Conservation (phyloP, 2,329 filamentous ascomycete species). For the Diaporthe citrichinensis region DNA sequence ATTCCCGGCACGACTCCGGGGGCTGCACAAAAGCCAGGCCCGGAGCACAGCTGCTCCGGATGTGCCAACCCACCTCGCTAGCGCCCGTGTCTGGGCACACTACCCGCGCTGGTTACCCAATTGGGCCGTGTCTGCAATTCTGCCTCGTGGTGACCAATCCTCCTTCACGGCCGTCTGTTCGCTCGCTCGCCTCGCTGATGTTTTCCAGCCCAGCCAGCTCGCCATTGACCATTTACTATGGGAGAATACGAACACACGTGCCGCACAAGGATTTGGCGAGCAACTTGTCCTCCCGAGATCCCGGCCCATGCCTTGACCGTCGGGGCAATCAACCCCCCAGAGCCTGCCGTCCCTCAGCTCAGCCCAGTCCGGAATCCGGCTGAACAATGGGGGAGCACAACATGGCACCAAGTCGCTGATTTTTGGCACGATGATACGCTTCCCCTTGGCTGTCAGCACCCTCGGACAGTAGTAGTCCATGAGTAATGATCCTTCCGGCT, state of each 20-base stretch:
- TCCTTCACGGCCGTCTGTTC: neutral
- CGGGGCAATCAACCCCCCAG: neutral
- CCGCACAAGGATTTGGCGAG: neutral
- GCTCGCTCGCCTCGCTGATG: neutral
- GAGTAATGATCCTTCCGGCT: slow-evolving; percentile 17
- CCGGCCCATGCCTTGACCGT: neutral
- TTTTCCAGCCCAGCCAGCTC: neutral
- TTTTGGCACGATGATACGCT: slow-evolving; percentile 11
- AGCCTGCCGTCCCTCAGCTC: too few species aligned
- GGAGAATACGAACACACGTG: neutral
- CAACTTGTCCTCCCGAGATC: neutral
- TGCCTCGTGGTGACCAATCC: neutral
- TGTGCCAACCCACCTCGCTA: slow-evolving; percentile 11
- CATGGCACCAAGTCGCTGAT: neutral
- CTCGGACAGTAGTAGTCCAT: neutral
- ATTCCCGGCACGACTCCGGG: slow-evolving; percentile 19
- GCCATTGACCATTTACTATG: too few species aligned
- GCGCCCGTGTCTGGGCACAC: neutral
- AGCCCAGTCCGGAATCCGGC: neutral
- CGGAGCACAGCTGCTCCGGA: slow-evolving; percentile 33
- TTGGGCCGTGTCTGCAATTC: neutral
- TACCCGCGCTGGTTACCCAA: slow-evolving; percentile 31
- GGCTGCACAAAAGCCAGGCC: slow-evolving; percentile 32
- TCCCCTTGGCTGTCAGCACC: slow-evolving; percentile 6
- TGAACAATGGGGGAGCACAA: neutral